These are phyloP conservation scores for Wickerhamiella vanderwaltii DNA, from an alignment of 805 yeast species.

Conservation along the genomic window DNA sequence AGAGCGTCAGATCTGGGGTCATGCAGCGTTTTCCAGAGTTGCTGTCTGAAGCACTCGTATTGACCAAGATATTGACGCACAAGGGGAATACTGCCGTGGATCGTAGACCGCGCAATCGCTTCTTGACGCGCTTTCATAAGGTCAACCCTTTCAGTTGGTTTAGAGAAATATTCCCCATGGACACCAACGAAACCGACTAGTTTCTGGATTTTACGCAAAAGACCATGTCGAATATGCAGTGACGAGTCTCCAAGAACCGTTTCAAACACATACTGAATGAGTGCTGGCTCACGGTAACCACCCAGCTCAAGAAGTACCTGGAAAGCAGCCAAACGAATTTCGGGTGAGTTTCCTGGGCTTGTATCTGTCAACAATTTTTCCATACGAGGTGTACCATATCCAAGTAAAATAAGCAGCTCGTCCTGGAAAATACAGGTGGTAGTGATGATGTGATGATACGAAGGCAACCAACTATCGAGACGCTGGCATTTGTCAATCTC, in stretches of 20 bases:
- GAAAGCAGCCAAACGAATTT: constrained; percentile 56
- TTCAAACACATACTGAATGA: constrained; percentile 52
- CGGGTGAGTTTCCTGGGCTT: constrained; percentile 33
- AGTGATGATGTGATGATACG: constrained; percentile 47
- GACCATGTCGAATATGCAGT: constrained; percentile 37
- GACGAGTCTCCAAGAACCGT: constrained; percentile 46
- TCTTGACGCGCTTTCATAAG: constrained; percentile 46
- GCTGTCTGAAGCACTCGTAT: constrained; percentile 41
- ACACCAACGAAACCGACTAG: constrained; percentile 57
- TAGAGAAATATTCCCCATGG: constrained; percentile 34
- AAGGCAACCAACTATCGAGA: constrained; percentile 78
- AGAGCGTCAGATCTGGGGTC: constrained; percentile 50
- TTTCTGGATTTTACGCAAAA: constrained; percentile 37
- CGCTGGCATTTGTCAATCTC: constrained; percentile 67
- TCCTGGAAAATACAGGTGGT: constrained; percentile 47
- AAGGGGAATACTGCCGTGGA: constrained; percentile 54
- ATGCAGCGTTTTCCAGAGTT: constrained; percentile 53
- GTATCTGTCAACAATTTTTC: constrained; percentile 47
- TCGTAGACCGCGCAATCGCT: constrained; percentile 48
- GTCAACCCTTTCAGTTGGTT: constrained; percentile 16
- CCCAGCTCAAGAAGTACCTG: constrained; percentile 60
- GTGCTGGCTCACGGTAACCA: constrained; percentile 52
- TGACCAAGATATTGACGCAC: constrained; percentile 46
- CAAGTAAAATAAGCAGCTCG: constrained; percentile 44
- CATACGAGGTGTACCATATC: constrained; percentile 40